Percentiles rank a stretch among this genome's conserved stretches.
phyloP scores from a whole-genome alignment of 495 filamentous ascomycete genomes.

The Entonaema liquescens region DNA sequence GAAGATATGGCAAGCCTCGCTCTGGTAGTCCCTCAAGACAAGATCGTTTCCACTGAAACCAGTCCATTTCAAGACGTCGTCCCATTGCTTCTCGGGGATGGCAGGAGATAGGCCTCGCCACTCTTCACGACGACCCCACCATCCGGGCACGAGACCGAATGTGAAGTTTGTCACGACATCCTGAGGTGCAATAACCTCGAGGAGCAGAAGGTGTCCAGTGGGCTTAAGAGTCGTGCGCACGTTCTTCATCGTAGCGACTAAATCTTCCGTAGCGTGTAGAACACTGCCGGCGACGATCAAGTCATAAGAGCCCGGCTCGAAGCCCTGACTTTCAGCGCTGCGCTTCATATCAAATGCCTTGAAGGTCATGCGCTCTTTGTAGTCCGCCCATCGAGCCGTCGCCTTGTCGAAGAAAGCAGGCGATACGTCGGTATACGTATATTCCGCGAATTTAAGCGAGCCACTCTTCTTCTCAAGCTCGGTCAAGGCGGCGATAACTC shows the following conservation, averaged over 20 bases:
- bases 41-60: slow-evolving; percentile 60
- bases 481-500: slow-evolving; percentile 30
- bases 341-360: slow-evolving; percentile 47
- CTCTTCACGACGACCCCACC: slow-evolving; percentile 58
- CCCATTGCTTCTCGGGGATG: slow-evolving; percentile 52
- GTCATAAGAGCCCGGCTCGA: slow-evolving; percentile 48
- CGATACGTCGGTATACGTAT: slow-evolving; percentile 64
- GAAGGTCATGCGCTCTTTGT: slow-evolving; percentile 43
- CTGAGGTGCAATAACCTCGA: slow-evolving; percentile 46
- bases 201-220: slow-evolving; percentile 49
- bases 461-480: slow-evolving; percentile 38
- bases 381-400: slow-evolving; percentile 25
- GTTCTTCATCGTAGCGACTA: slow-evolving; percentile 50
- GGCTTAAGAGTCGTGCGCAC: slow-evolving; percentile 49
- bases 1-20: slow-evolving; percentile 45
- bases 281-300: slow-evolving; percentile 58
- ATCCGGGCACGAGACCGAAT: slow-evolving; percentile 58
- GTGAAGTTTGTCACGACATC: slow-evolving; percentile 48
- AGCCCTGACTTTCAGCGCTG: slow-evolving; percentile 42
- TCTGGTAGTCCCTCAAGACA: slow-evolving; percentile 32
- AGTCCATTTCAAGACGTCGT: slow-evolving; percentile 45
- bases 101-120: slow-evolving; percentile 44
- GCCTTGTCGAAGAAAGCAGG: slow-evolving; percentile 59
- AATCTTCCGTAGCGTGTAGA: slow-evolving; percentile 56
- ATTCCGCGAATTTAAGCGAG: slow-evolving; percentile 45